A percentile compares a stretch with the other conserved stretches of the same genome.
Evolutionary conservation across 106 monocot genomes (phyloP).

Genomic region (Allium fistulosum): DNA sequence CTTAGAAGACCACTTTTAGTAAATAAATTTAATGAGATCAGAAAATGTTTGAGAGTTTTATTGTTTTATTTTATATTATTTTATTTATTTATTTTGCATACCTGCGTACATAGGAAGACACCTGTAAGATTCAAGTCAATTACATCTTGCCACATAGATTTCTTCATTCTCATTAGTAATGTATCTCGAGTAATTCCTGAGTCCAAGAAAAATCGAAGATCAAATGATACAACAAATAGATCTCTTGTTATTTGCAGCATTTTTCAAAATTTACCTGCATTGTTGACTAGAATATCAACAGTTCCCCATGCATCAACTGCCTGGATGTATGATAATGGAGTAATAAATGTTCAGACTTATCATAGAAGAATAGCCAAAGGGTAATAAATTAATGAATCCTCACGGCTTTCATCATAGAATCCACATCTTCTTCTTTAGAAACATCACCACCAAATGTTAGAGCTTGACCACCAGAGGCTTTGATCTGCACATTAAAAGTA

Average conservation of each 20-base stretch:
- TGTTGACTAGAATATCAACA: slow-evolving; percentile 75
- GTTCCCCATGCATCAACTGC: slow-evolving; percentile 82
- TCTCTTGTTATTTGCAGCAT: no score
- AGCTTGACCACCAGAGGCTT: slow-evolving; percentile 66
- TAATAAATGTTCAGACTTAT: slow-evolving; percentile 7
- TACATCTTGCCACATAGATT: slow-evolving; percentile 86
- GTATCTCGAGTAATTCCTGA: slow-evolving; percentile 81
- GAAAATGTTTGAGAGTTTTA: no score
- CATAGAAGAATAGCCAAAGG: no score
- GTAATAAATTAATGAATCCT: not conserved
- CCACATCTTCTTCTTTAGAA: slow-evolving; percentile 80
- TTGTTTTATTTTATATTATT: no score
- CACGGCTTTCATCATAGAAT: slow-evolving; percentile 67
- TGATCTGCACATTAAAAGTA: slow-evolving; percentile 33
- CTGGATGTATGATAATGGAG: slow-evolving; percentile 22
- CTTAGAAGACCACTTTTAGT: not conserved
- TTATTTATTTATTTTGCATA: not conserved
- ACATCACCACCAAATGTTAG: slow-evolving; percentile 77
- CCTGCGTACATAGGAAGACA: slow-evolving; percentile 90
- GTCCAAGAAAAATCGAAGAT: not conserved
- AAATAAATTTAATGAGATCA: no score
- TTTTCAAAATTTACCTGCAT: slow-evolving; percentile 48
- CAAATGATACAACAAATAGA: not conserved
- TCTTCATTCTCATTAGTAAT: slow-evolving; percentile 83
- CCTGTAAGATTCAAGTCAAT: slow-evolving; percentile 86